These are phyloP conservation scores for Zygotorulaspora florentina DNA, from an alignment of 805 yeast species.

Conservation along the genomic window DNA sequence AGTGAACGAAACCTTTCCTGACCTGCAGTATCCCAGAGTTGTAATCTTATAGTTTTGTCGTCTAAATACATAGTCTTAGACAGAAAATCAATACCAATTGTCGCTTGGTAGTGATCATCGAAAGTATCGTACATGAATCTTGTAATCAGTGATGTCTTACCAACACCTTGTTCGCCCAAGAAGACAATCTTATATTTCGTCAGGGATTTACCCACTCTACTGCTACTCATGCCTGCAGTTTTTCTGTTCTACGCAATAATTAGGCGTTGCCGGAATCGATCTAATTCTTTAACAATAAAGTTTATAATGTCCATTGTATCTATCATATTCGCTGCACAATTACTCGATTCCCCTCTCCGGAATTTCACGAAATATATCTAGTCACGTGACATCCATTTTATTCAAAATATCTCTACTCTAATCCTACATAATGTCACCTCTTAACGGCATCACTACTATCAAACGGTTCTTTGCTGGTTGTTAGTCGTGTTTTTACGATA, in stretches of 20 bases:
- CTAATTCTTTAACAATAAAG: no score
- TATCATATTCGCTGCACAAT: no score
- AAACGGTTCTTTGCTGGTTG: no score
- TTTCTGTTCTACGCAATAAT: neutral
- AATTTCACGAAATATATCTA: no score
- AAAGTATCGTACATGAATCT: conserved; percentile 97
- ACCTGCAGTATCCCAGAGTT: conserved; percentile 97
- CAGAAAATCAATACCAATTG: conserved; percentile 93
- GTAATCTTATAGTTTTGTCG: conserved; percentile 90
- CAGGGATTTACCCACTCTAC: conserved; percentile 31
- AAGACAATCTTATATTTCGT: conserved; percentile 85
- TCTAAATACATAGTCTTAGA: conserved; percentile 94
- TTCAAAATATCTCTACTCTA: no score
- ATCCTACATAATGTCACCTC: no score
- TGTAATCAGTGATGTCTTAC: conserved; percentile 94
- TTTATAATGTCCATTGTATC: no score
- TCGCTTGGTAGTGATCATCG: conserved; percentile 91
- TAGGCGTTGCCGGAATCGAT: neutral
- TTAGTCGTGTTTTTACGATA: no score
- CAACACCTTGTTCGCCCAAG: conserved; percentile 95
- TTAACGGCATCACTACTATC: no score
- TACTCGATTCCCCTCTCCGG: no score
- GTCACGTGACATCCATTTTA: no score
- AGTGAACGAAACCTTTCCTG: conserved; percentile 93
- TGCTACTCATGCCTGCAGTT: conserved; percentile 10